These are phyloP conservation scores for Leccinum pachyderme DNA, from an alignment of 1,284 basidiomycete genomes.

Conservation along the genomic window DNA sequence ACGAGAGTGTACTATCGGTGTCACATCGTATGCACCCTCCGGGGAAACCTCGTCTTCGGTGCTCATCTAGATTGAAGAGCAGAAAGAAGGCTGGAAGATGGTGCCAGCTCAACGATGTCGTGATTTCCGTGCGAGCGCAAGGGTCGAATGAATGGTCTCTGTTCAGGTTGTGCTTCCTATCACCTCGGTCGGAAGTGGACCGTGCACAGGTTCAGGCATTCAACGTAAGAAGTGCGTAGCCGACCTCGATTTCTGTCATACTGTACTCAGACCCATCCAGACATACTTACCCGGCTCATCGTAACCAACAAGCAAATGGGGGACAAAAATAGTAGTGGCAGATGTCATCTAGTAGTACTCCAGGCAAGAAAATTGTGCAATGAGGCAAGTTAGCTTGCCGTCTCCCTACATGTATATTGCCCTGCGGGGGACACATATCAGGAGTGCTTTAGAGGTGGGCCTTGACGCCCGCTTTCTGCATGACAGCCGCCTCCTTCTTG, in stretches of 20 bases:
- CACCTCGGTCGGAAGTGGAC: background rate
- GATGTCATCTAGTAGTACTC: no score
- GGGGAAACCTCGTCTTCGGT: conserved; percentile 1
- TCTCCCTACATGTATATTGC: background rate
- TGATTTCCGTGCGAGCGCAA: background rate
- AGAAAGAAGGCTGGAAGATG: background rate
- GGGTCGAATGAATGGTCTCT: background rate
- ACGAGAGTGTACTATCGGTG: conserved; percentile 32
- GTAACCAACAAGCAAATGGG: background rate
- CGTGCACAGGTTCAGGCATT: no score
- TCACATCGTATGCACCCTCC: conserved; percentile 28
- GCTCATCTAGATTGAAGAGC: conserved; percentile 15
- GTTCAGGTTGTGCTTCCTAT: background rate
- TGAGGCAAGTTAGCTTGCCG: background rate
- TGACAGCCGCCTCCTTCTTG: conserved; percentile 57
- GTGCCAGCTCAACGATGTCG: background rate
- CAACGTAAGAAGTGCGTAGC: background rate
- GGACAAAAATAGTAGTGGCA: background rate
- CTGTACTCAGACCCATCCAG: background rate
- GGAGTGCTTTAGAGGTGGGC: conserved; percentile 43
- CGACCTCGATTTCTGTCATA: background rate
- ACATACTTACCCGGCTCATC: no score
- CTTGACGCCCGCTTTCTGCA: conserved; percentile 60
- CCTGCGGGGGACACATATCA: background rate
- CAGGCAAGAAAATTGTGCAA: background rate